Conservation (phyloP, 169 alveolate species). For the Cyclospora cayetanensis region DNA sequence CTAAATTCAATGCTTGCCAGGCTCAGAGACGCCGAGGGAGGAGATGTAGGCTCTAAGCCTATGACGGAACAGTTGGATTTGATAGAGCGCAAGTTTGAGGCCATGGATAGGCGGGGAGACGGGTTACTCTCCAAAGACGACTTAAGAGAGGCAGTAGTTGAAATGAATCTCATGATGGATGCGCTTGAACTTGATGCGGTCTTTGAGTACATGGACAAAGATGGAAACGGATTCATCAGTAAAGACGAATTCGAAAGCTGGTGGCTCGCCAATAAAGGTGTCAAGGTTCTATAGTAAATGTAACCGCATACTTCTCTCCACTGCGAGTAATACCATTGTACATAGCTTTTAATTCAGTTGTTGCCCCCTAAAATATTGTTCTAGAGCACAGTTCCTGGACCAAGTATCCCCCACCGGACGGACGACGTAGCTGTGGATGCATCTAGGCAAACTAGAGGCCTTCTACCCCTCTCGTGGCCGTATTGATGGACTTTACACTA, state of each 20-base stretch:
- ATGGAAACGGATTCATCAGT: conserved; percentile 34
- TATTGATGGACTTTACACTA: too few relatives aligned
- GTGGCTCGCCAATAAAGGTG: conserved; percentile 64
- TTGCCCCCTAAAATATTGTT: too few relatives aligned
- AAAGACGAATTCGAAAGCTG: conserved; percentile 66
- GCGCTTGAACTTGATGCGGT: conserved; percentile 3
- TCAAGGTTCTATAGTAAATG: conserved; percentile 32
- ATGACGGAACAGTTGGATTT: conserved; percentile 62
- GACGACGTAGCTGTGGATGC: too few relatives aligned
- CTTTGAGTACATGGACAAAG: conserved; percentile 40
- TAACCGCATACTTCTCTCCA: too few relatives aligned
- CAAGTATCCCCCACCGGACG: too few relatives aligned
- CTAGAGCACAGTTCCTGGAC: too few relatives aligned
- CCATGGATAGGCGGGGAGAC: conserved; percentile 50
- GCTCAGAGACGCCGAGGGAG: conserved; percentile 7
- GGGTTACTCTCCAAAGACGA: conserved; percentile 45
- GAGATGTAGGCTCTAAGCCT: neutral
- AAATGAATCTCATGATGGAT: conserved; percentile 35
- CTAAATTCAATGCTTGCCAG: conserved; percentile 21
- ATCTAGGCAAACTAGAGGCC: too few relatives aligned
- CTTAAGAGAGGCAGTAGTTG: conserved; percentile 37
- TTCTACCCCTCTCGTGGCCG: too few relatives aligned
- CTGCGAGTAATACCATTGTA: too few relatives aligned
- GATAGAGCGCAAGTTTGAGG: conserved; percentile 61
- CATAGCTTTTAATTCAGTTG: too few relatives aligned